Conservation (phyloP, 345 rosid genomes). For the Gossypium thurberi region DNA sequence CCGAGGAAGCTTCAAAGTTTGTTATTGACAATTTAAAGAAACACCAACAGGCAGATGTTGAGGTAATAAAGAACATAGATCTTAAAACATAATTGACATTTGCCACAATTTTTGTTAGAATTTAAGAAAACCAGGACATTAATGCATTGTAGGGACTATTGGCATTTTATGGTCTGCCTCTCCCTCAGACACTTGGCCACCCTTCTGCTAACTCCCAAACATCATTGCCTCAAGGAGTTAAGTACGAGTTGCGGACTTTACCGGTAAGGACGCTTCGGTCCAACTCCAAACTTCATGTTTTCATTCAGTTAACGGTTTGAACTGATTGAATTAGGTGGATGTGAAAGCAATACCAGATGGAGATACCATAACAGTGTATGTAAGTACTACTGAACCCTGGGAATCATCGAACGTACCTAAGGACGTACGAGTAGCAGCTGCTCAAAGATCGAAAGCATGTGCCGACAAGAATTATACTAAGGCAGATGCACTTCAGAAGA, state of each 20-base stretch:
- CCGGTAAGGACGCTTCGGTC: conserved; percentile 40
- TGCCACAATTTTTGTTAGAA: neutral
- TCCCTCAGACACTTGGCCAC: conserved; percentile 32
- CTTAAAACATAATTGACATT: neutral
- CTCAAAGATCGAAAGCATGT: conserved; percentile 52
- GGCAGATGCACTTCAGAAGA: conserved; percentile 67
- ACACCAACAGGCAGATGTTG: conserved; percentile 72
- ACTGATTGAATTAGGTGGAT: conserved; percentile 55
- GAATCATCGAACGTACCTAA: conserved; percentile 56
- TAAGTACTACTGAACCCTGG: conserved; percentile 40
- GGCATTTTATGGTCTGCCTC: conserved; percentile 77
- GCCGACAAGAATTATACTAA: conserved; percentile 40
- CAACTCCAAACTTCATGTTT: neutral
- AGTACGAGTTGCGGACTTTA: conserved; percentile 55
- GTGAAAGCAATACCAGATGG: conserved; percentile 69
- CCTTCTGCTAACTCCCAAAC: conserved; percentile 32
- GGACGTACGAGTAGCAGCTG: conserved; percentile 51
- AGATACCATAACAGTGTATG: conserved; percentile 69
- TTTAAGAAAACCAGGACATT: neutral
- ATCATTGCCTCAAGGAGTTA: conserved; percentile 45
- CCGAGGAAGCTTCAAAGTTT: conserved; percentile 64
- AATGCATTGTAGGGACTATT: conserved; percentile 51
- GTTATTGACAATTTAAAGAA: conserved; percentile 47
- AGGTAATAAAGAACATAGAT: conserved; percentile 26
- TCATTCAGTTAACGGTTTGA: neutral